A percentile compares a stretch with the other conserved stretches of the same genome.
Evolutionary conservation across 805 yeast species (phyloP).

Genomic region (Hermanozyma aechmeae): DNA sequence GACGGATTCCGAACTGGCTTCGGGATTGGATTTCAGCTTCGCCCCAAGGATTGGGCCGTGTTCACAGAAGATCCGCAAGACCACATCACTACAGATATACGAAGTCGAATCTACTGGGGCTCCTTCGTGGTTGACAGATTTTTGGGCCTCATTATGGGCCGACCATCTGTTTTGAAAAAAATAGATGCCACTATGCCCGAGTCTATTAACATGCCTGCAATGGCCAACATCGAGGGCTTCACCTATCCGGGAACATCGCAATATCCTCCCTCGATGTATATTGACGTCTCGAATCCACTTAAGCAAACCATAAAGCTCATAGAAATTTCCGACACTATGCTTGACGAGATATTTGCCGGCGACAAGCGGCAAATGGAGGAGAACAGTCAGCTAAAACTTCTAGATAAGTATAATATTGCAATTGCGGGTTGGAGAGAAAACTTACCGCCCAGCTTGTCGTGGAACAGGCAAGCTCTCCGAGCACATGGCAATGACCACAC

Average conservation of each 20-base stretch:
- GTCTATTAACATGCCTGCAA: conserved; percentile 7
- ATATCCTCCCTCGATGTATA: conserved; percentile 2
- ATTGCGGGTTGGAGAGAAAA: conserved; percentile 5
- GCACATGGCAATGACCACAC: conserved; percentile 5
- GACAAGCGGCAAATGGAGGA: too few relatives aligned
- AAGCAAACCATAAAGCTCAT: conserved; percentile 3
- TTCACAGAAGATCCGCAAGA: conserved; percentile 1
- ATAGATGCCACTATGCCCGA: conserved; percentile 5
- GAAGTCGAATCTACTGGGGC: conserved; percentile 9
- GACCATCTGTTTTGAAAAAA: conserved; percentile 5
- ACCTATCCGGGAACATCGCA: conserved; percentile 5
- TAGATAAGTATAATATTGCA: conserved; percentile 3
- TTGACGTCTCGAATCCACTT: conserved; percentile 7
- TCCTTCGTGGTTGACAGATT: conserved; percentile 8
- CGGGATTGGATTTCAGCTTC: conserved; percentile 7
- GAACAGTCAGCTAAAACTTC: conserved; percentile 1
- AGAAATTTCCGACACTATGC: conserved; percentile 5
- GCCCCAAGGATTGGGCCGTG: conserved; percentile 6
- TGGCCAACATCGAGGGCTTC: conserved; percentile 6
- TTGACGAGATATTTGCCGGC: conserved; percentile 4
- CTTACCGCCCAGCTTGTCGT: conserved; percentile 3
- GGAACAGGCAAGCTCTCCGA: conserved; percentile 2
- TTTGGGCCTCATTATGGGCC: conserved; percentile 6
- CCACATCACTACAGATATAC: conserved; percentile 4
- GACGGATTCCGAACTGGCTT: conserved; percentile 7